Percentiles rank a stretch among this genome's conserved stretches.
Evolutionary conservation across 78 protist genomes (phyloP).

Genomic region (slime mould (Dictyostelium discoideum)): dicty_2.7 NC_007090.3:3450501-3451000

Average conservation of each 20-base stretch:
- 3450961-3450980: conserved; percentile 17
- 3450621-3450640: background rate
- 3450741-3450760: background rate
- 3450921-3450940: background rate
- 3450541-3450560: conserved; percentile 47
- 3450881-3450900: background rate
- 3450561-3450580: conserved; percentile 12
- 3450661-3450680: background rate
- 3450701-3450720: conserved; percentile 63
- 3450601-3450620: background rate
- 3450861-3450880: background rate
- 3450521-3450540: conserved; percentile 12
- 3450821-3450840: background rate
- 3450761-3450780: background rate
- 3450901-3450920: background rate
- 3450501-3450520: conserved; percentile 6
- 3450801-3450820: background rate
- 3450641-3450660: background rate
- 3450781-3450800: background rate
- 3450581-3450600: conserved; percentile 28
- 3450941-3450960: conserved; percentile 10
- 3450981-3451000: conserved; percentile 65
- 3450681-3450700: conserved; percentile 11
- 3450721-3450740: background rate
- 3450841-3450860: background rate